Percentiles rank a stretch among this genome's conserved stretches.
phyloP scores from a whole-genome alignment of 2,329 filamentous ascomycete genomes.

The Aspergillus costaricaensis region DNA sequence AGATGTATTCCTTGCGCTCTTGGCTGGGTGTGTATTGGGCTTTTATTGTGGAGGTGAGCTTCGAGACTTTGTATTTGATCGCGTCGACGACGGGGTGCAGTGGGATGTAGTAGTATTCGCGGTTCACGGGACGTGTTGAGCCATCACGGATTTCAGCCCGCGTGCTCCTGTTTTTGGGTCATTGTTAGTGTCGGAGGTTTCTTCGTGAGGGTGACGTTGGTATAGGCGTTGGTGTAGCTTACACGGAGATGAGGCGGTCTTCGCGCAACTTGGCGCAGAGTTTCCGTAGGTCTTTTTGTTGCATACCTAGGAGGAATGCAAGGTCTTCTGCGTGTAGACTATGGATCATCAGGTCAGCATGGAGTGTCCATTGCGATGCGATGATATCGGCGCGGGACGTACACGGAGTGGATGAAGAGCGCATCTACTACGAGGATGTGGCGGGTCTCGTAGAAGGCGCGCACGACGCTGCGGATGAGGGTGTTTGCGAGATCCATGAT shows the following conservation, averaged over 20 bases:
- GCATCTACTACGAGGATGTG: slow-evolving; percentile 82
- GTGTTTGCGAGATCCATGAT: slow-evolving; percentile 69
- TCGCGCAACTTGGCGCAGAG: slow-evolving; percentile 82
- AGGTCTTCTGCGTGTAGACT: slow-evolving; percentile 84
- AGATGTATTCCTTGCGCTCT: slow-evolving; percentile 92
- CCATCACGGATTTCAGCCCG: slow-evolving; percentile 78
- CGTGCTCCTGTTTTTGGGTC: slow-evolving; percentile 56
- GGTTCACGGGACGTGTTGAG: slow-evolving; percentile 76
- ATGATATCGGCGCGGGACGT: slow-evolving; percentile 31
- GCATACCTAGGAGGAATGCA: slow-evolving; percentile 81
- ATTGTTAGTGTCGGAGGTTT: not conserved
- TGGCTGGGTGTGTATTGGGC: slow-evolving; percentile 74
- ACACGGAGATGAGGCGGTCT: slow-evolving; percentile 82
- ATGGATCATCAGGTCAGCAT: slow-evolving; percentile 8
- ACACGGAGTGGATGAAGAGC: slow-evolving; percentile 71
- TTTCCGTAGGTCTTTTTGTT: slow-evolving; percentile 88
- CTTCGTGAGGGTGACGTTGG: not conserved
- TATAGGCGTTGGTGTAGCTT: slow-evolving; percentile 39
- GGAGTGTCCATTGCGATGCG: not conserved
- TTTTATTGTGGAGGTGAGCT: slow-evolving; percentile 85
- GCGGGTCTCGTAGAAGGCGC: slow-evolving; percentile 83
- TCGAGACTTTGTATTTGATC: slow-evolving; percentile 91
- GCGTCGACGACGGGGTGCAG: slow-evolving; percentile 92
- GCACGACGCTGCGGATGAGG: slow-evolving; percentile 81
- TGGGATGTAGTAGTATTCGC: slow-evolving; percentile 97